These are phyloP conservation scores for Lepiota brunneoincarnata DNA, from an alignment of 768 basidiomycete species.

Conservation along the genomic window DNA sequence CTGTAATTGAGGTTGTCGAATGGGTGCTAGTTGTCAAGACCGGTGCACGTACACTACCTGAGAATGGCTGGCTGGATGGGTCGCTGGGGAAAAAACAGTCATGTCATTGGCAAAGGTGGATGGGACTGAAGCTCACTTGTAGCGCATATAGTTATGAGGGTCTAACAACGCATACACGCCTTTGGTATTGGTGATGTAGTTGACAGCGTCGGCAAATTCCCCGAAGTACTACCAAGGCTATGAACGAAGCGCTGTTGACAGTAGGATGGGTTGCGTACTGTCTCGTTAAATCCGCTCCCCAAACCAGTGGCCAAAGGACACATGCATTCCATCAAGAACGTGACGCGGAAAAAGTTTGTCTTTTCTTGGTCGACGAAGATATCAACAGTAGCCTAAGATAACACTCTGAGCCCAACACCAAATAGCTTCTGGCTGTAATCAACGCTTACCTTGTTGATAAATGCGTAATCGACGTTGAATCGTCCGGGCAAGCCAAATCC, in stretches of 20 bases:
- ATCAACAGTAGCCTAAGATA: constrained; percentile 39
- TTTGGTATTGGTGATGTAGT: constrained; percentile 39
- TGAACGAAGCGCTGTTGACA: background rate
- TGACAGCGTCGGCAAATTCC: constrained; percentile 40
- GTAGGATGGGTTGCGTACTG: constrained; percentile 22
- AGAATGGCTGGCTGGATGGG: constrained; percentile 40
- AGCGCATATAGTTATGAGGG: constrained; percentile 49
- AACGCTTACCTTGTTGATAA: constrained; percentile 42
- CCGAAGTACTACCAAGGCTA: constrained; percentile 33
- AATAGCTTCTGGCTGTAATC: background rate
- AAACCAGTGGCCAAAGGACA: constrained; percentile 36
- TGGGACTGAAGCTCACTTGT: constrained; percentile 30
- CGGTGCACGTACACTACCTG: constrained; percentile 34
- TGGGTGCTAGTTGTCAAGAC: background rate
- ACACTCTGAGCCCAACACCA: background rate
- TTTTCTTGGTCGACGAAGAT: constrained; percentile 47
- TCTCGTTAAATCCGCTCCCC: constrained; percentile 42
- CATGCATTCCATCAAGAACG: constrained; percentile 48
- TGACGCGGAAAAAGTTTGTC: constrained; percentile 47
- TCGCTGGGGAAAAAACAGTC: constrained; percentile 24
- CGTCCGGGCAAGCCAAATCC: constrained; percentile 43
- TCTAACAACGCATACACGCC: constrained; percentile 42
- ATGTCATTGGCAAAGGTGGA: background rate
- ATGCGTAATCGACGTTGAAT: constrained; percentile 41
- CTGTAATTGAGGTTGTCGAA: constrained; percentile 17